Percentiles rank a stretch among this genome's conserved stretches.
Conservation (phyloP, 2,329 filamentous ascomycete genomes). For the Colletotrichum orbiculare region DNA sequence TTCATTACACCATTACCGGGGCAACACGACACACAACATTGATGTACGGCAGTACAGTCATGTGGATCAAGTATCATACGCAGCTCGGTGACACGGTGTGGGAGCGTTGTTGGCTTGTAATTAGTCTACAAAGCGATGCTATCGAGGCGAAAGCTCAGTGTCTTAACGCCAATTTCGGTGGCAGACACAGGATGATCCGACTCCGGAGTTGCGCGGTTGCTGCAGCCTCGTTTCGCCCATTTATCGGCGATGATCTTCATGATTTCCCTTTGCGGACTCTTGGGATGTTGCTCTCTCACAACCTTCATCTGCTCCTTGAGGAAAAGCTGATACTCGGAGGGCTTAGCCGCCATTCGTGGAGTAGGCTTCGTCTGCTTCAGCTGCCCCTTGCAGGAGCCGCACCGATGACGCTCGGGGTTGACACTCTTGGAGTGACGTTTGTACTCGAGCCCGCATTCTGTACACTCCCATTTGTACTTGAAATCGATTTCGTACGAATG, state of each 20-base stretch:
- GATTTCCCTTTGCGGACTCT: conserved; percentile 72
- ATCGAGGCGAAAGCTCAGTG: conserved; percentile 13
- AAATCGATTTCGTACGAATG: conserved; percentile 92
- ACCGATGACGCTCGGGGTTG: conserved; percentile 76
- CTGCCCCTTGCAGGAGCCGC: conserved; percentile 77
- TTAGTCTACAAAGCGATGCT: conserved; percentile 11
- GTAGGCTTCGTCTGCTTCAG: conserved; percentile 84
- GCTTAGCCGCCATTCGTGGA: conserved; percentile 60
- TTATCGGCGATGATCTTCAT: conserved; percentile 74
- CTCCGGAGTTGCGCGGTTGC: conserved; percentile 36
- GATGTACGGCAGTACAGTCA: no score
- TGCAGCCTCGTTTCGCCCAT: conserved; percentile 66
- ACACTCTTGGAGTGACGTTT: conserved; percentile 90
- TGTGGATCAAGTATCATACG: no score
- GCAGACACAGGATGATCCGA: not conserved
- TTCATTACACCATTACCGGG: no score
- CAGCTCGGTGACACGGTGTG: no score
- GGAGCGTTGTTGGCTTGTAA: no score
- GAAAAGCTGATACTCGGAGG: conserved; percentile 61
- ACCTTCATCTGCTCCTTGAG: conserved; percentile 76
- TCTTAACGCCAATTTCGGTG: conserved; percentile 11
- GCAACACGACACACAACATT: no score
- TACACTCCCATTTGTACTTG: conserved; percentile 90
- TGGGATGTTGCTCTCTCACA: conserved; percentile 67
- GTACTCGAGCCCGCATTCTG: conserved; percentile 75